phyloP scores from a whole-genome alignment of 2,329 filamentous ascomycete genomes.

The Tolypocladium ovalisporum region DNA sequence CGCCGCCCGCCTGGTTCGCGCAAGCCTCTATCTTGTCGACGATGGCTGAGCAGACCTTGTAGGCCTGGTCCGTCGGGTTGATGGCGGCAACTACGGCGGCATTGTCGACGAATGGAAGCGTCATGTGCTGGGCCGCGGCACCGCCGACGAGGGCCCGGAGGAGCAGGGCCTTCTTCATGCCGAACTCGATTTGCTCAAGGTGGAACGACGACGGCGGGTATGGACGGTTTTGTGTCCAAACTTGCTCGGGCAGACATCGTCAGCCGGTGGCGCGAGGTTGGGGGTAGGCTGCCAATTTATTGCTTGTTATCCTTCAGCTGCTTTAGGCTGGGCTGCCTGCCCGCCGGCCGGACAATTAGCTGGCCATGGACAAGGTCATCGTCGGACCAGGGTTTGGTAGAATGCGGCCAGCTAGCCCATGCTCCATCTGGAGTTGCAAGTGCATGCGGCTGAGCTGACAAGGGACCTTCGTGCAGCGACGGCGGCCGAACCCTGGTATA shows the following conservation, averaged over 20 bases:
- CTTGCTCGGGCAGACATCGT: neutral
- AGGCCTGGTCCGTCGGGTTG: constrained; percentile 13
- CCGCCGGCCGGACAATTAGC: neutral
- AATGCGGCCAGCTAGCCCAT: neutral
- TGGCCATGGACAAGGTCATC: neutral
- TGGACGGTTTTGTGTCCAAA: neutral
- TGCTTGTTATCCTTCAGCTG: neutral
- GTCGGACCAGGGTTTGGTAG: neutral
- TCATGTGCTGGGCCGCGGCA: constrained; percentile 15
- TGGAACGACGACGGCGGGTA: neutral
- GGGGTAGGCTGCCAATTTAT: neutral
- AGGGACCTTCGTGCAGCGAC: neutral
- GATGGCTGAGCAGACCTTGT: constrained; percentile 11
- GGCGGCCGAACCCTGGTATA: neutral
- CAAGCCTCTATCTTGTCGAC: constrained; percentile 11
- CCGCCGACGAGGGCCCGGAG: constrained; percentile 10
- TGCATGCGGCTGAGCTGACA: neutral
- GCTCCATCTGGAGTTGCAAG: too few species aligned
- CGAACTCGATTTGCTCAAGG: constrained; percentile 4
- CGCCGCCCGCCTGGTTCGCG: constrained; percentile 12
- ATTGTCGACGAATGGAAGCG: constrained; percentile 8
- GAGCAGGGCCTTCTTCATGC: constrained; percentile 13
- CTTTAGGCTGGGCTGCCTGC: neutral
- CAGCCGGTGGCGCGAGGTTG: neutral
- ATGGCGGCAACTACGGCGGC: constrained; percentile 13